Percentiles rank a stretch among this genome's conserved stretches.
Evolutionary conservation across 345 rosid species (phyloP).

Genomic region (Anastatica hierochuntica): DNA sequence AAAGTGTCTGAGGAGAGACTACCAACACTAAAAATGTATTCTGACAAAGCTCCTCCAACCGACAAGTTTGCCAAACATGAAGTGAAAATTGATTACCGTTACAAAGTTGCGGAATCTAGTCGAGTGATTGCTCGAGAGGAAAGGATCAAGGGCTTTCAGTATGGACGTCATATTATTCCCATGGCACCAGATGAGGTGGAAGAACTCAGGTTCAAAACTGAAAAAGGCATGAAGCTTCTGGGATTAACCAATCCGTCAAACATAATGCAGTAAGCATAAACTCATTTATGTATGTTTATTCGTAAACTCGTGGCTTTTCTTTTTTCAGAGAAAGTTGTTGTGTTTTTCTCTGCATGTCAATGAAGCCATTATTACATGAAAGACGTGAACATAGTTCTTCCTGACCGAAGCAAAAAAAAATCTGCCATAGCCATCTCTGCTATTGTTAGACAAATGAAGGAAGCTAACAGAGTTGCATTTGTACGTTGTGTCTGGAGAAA

Average conservation of each 20-base stretch:
- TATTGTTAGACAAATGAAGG: constrained; percentile 78
- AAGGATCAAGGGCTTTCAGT: constrained; percentile 85
- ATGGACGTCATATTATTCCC: constrained; percentile 96
- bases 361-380: constrained; percentile 88
- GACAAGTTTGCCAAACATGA: constrained; percentile 80
- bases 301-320: constrained; percentile 1
- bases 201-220: constrained; percentile 75
- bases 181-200: constrained; percentile 67
- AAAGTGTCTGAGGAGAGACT: constrained; percentile 87
- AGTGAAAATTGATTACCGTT: constrained; percentile 79
- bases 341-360: constrained; percentile 15
- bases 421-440: constrained; percentile 69
- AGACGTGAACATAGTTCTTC: constrained; percentile 71
- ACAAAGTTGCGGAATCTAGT: constrained; percentile 44
- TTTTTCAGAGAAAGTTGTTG: background rate
- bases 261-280: constrained; percentile 43
- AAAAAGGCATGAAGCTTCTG: constrained; percentile 80
- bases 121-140: constrained; percentile 78
- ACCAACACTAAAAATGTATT: constrained; percentile 73
- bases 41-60: constrained; percentile 79
- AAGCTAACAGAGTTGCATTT: constrained; percentile 67
- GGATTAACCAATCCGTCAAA: constrained; percentile 77
- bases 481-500: constrained; percentile 96
- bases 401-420: constrained; percentile 65
- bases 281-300: constrained; percentile 5